Evolutionary conservation across 2,329 filamentous ascomycete genomes (phyloP), one percentile per base, ranked within the genome.

Genomic region (Aspergillus ruber): DNA sequence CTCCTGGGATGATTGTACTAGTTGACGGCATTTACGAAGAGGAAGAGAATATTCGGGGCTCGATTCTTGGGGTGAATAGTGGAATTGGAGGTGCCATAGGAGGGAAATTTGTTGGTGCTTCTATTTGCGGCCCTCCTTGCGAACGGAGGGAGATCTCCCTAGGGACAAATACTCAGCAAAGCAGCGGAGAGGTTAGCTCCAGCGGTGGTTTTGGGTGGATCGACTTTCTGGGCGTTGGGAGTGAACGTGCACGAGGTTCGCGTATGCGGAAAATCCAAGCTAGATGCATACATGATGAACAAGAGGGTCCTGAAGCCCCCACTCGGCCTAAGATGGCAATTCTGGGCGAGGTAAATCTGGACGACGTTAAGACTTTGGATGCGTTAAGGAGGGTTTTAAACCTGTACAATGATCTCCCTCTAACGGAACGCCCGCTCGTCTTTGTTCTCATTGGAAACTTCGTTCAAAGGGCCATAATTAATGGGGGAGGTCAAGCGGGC

Each of bases 1-100:
- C 85, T 4, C 90, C 93, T 0, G 94, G 94, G 3, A 97, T 97
- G 90, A 87, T 98, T 42, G 87, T 97, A 3, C 78, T 98, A 0
- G 82, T 96, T 0, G 93, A 98, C 60, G 93, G 93, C 6, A 83
- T 91, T n/a, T 98, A 98, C 62, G 90, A 95, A 64, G 93, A 97
- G 65, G 90, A 95, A 58, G 88, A 90, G 52, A 83, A 81, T 17
- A 72, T 67, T 33, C 59, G 77, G 1, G 83, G 84, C 13, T 84
- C 83, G 17, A 83, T 81, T 0, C 75, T 94, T 4, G 86, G 88
- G 44, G 85, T 86, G 4, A 86, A 82, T 54, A 85, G 82, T 42
- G 91, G 91, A 38, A 83, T 96, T 21, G 91, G 91, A 36, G 91
- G 90, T 12, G 88, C 86, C 0, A 88, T 97, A 48, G 90, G 90